phyloP scores from a whole-genome alignment of 1,139 yeast species.

The Yarrowia galli region DNA sequence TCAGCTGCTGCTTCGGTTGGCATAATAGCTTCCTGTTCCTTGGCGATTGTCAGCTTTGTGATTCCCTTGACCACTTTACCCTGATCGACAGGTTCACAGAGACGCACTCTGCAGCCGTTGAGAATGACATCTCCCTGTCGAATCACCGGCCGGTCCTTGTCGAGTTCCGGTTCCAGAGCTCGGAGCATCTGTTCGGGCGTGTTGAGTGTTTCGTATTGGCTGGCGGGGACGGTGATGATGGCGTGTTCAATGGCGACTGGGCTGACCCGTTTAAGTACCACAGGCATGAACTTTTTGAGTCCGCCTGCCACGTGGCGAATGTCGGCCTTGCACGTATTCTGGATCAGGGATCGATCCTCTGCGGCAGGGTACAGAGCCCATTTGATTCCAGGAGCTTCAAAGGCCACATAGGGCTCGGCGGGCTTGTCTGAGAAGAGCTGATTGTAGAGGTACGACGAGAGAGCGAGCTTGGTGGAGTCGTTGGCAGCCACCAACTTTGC shows the following conservation, averaged over 20 bases:
- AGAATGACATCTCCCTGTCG: constrained; percentile 32
- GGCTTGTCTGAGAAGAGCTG: constrained; percentile 32
- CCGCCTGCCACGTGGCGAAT: constrained; percentile 28
- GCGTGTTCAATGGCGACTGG: constrained; percentile 32
- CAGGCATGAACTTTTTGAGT: constrained; percentile 27
- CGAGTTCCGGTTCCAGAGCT: constrained; percentile 13
- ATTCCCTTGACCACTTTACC: constrained; percentile 57
- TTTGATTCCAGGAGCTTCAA: constrained; percentile 31
- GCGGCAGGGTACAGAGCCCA: constrained; percentile 29
- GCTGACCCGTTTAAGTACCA: constrained; percentile 18
- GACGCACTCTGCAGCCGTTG: constrained; percentile 51
- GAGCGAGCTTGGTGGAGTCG: constrained; percentile 19
- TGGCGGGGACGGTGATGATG: constrained; percentile 1
- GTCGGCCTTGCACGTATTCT: constrained; percentile 16
- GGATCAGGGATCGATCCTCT: constrained; percentile 9
- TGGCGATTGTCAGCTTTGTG: constrained; percentile 57
- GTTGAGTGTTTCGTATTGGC: constrained; percentile 5
- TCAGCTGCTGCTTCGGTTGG: constrained; percentile 41
- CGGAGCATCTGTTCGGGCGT: not conserved
- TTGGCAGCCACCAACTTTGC: constrained; percentile 23
- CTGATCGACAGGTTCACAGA: constrained; percentile 78
- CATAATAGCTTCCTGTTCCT: constrained; percentile 39
- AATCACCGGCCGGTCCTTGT: constrained; percentile 7
- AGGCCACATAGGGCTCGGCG: constrained; percentile 12
- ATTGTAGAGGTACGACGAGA: constrained; percentile 6